Conservation (phyloP, 495 filamentous ascomycete species). For the Bacidia rubella region DNA sequence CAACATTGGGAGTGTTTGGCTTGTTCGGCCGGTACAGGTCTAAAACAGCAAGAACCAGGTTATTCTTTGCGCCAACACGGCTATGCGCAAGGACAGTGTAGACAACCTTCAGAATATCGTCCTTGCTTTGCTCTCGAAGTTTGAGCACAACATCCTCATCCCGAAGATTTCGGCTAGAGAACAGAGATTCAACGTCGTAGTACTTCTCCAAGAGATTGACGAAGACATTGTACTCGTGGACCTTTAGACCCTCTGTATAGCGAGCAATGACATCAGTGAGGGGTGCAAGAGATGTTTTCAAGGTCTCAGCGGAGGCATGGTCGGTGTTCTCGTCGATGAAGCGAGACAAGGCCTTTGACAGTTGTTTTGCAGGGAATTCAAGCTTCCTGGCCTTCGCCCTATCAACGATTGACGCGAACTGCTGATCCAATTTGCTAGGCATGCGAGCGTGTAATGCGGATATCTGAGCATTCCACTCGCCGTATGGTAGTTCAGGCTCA, state of each 20-base stretch:
- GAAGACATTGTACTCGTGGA: constrained; percentile 78
- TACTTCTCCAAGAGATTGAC: constrained; percentile 65
- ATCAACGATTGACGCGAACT: constrained; percentile 73
- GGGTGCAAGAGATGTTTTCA: constrained; percentile 65
- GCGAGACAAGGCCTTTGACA: constrained; percentile 66
- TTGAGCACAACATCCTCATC: constrained; percentile 92
- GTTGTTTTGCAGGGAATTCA: constrained; percentile 87
- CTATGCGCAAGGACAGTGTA: constrained; percentile 88
- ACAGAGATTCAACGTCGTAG: constrained; percentile 68
- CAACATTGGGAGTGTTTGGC: constrained; percentile 74
- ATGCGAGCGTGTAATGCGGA: constrained; percentile 91
- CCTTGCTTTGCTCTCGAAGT: constrained; percentile 91
- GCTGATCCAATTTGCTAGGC: constrained; percentile 78
- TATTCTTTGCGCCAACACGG: constrained; percentile 84
- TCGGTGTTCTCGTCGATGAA: constrained; percentile 82
- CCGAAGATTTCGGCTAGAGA: constrained; percentile 68
- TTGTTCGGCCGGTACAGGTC: constrained; percentile 93
- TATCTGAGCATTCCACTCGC: constrained; percentile 90
- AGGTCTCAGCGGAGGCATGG: constrained; percentile 49
- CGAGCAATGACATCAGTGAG: constrained; percentile 66
- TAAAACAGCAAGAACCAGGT: constrained; percentile 79
- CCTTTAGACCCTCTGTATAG: constrained; percentile 81
- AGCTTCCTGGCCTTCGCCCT: constrained; percentile 56
- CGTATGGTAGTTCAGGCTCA: constrained; percentile 81
- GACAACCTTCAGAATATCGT: constrained; percentile 69